Evolutionary conservation across 2,329 filamentous ascomycete genomes (phyloP), one percentile per base, ranked within the genome.

Genomic region (Gliomastix tumulicola): DNA sequence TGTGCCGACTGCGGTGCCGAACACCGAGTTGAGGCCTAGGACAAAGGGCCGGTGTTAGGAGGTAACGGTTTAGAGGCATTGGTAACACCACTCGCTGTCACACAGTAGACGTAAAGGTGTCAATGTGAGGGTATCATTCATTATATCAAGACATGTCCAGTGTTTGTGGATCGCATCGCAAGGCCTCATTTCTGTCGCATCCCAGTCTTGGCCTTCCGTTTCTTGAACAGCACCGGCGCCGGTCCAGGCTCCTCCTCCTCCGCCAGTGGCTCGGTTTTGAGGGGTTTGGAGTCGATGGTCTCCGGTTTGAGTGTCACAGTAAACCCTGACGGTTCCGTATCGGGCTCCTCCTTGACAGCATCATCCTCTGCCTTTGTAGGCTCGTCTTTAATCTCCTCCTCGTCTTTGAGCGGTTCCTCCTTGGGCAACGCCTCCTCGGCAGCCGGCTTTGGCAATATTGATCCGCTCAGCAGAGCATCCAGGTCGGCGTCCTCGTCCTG

Each of bases 211-310:
- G 77, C 68, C 52, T 88, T 90, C 37, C 85, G 68, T 63, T 88
- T 89, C 62, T 89, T 90, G 60, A 90, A 92, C 4, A 88, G 65
- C 3, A 88, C 71, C 4, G 73, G 67, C 10, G 65, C 51, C 4
- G 54, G 35, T 17, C 31, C 15, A 25, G 37, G 16, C 7, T 36
- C 41, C 7, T 23, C 39, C 23, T 38, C 17, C 19, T 42, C 41
- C 5, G 40, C 41, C 15, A 17, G 12, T 10, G 27, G 20, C 12
- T 63, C 59, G 36, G 54, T 21, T 1, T 45, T 54, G 7, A 49
- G 32, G 9, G 49, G 21, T 1, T 44, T 53, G 6, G 50, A 31
- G 6, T 49, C 55, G n/a, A n/a, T n/a, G n/a, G n/a, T n/a, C 41
- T 74, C 70, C 34, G 62, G 52, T 51, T 74, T 73, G 19, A 67